These are phyloP conservation scores for Zygotorulaspora florentina DNA, from an alignment of 805 yeast species.

Conservation along the genomic window DNA sequence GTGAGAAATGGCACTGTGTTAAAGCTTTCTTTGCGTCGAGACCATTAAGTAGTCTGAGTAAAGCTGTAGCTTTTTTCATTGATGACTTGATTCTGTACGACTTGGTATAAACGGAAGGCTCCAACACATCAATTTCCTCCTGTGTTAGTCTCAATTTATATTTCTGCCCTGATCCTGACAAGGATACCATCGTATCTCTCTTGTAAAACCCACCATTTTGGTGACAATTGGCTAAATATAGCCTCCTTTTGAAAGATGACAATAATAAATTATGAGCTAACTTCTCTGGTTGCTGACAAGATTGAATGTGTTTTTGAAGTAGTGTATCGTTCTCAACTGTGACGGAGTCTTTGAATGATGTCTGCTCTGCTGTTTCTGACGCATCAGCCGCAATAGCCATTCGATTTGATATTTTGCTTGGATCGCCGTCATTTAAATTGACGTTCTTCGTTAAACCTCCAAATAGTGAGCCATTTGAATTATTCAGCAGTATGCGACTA, in stretches of 20 bases:
- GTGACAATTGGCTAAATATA: conserved; percentile 59
- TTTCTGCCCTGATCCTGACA: conserved; percentile 38
- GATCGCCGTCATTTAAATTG: conserved; percentile 17
- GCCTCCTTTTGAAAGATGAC: conserved; percentile 64
- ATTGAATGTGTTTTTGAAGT: conserved; percentile 49
- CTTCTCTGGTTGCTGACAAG: conserved; percentile 40
- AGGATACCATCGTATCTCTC: conserved; percentile 49
- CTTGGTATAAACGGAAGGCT: conserved; percentile 80
- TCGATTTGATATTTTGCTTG: conserved; percentile 22
- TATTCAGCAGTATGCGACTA: conserved; percentile 9
- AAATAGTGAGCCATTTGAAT: conserved; percentile 15
- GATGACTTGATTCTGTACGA: conserved; percentile 84
- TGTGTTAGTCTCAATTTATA: conserved; percentile 55
- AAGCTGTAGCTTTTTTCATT: conserved; percentile 79
- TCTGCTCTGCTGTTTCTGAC: conserved; percentile 17
- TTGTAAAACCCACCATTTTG: conserved; percentile 66
- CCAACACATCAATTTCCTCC: conserved; percentile 71
- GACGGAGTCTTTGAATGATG: conserved; percentile 24
- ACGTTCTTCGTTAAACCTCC: conserved; percentile 26
- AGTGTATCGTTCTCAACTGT: conserved; percentile 34
- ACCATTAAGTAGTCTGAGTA: conserved; percentile 70
- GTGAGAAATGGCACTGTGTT: conserved; percentile 85
- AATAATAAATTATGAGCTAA: conserved; percentile 53
- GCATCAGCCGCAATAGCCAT: conserved; percentile 22
- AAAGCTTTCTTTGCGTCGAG: conserved; percentile 73